Evolutionary conservation across 1,139 yeast species (phyloP).

Genomic region (Saccharomyces hybrid): DNA sequence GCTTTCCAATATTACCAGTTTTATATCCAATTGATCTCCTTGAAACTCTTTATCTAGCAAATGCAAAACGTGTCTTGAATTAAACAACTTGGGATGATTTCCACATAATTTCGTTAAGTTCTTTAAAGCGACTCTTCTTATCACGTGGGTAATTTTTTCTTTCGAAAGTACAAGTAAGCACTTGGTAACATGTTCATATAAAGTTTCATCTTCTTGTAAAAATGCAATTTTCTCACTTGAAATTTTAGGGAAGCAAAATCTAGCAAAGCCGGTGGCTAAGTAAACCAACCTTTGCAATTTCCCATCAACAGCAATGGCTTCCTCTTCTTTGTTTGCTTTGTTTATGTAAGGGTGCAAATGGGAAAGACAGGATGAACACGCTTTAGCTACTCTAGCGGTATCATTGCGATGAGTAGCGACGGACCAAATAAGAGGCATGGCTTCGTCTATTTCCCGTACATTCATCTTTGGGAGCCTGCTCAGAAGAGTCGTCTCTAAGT

Average conservation of each 20-base stretch:
- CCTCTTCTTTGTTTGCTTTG: slow-evolving; percentile 25
- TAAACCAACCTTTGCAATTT: slow-evolving; percentile 52
- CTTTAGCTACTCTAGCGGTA: slow-evolving; percentile 46
- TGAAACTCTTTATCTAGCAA: slow-evolving; percentile 48
- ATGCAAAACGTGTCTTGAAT: slow-evolving; percentile 45
- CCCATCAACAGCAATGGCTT: slow-evolving; percentile 33
- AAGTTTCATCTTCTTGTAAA: slow-evolving; percentile 45
- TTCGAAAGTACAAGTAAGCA: slow-evolving; percentile 49
- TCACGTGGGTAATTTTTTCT: slow-evolving; percentile 26
- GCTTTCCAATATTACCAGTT: slow-evolving; percentile 47
- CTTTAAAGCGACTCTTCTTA: slow-evolving; percentile 47
- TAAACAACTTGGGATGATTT: slow-evolving; percentile 54
- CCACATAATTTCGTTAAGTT: slow-evolving; percentile 53
- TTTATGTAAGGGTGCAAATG: slow-evolving; percentile 41
- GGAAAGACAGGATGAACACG: slow-evolving; percentile 51
- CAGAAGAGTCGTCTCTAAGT: slow-evolving; percentile 47
- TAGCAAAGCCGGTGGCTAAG: slow-evolving; percentile 62
- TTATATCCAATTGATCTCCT: slow-evolving; percentile 33
- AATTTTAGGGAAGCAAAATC: slow-evolving; percentile 52
- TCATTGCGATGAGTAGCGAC: slow-evolving; percentile 43
- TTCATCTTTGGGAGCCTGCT: slow-evolving; percentile 51
- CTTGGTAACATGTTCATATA: slow-evolving; percentile 48
- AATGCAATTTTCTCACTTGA: slow-evolving; percentile 39
- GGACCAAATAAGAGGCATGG: slow-evolving; percentile 59
- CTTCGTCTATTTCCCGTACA: slow-evolving; percentile 54